Evolutionary conservation across 2,329 filamentous ascomycete species (phyloP), one percentile per base, ranked within the genome.

Genomic region (Pseudodiploospora longispora): DNA sequence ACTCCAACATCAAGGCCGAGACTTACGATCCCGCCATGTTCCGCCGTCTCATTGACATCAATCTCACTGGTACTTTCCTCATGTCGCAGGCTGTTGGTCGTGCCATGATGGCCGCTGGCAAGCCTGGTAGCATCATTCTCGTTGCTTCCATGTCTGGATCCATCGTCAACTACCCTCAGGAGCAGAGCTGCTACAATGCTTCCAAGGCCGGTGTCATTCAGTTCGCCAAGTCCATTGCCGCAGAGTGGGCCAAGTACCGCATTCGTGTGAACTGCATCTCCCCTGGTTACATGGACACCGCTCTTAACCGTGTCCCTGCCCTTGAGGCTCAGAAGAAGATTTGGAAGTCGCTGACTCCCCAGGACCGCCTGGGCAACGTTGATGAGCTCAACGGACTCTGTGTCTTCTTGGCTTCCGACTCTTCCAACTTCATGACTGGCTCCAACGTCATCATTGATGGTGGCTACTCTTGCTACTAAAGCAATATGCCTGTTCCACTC

Each of bases 221-320:
- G 67, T 76, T 90, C 42, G 83, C 80, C 65, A 87, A 86, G 71
- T 88, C 84, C 4, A 78, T 93, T 27, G 86, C 85, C 36, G 85
- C 85, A 44, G 87, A 93, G 68, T 91, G 87, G 86, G 84, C 86
- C 57, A 84, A 86, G 67, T 76, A 87, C 66, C 74, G 76, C 55
- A 88, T 91, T 59, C 82, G 86, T 33, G 85, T 90, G 58, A 93
- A 93, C 75, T 83, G 80, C 65, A 88, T 91, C 66, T 87, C 82
- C 6, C 86, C 87, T 19, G 86, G 86, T 30, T 91, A 91, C 71
- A 90, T 91, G 82, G 85, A 90, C 70, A 93, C 86, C 5, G 83
- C 82, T 5, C 72, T 88, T 50, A 90, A 88, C 76, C 81, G 82
- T 48, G 83, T 87, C 6, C 83, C 84, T 27, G 82, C 82, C 34